Evolutionary conservation across 2,329 filamentous ascomycete species (phyloP).

Genomic region (Mariannaea elegans): DNA sequence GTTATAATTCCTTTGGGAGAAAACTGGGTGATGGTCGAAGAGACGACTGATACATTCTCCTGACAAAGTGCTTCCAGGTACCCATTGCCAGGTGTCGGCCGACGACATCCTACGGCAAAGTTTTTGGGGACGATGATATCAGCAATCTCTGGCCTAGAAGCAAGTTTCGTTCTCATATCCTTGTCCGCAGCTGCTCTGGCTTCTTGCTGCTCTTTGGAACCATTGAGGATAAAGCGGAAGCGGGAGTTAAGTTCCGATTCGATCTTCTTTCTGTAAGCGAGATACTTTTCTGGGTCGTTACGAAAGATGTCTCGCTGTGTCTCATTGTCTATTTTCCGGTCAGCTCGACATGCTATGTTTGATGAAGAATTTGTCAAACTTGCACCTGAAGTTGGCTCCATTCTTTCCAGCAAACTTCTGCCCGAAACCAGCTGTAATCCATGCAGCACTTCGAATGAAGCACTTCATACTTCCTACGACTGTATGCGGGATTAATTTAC

Average conservation of each 20-base stretch:
- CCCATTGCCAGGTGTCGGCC: conserved; percentile 20
- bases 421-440: conserved; percentile 23
- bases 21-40: not conserved
- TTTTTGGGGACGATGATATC: conserved; percentile 53
- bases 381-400: conserved; percentile 57
- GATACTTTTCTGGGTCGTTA: conserved; percentile 62
- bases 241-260: conserved; percentile 60
- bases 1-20: conserved; percentile 14
- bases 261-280: conserved; percentile 58
- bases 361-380: not conserved
- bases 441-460: conserved; percentile 25
- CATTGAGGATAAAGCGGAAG: conserved; percentile 63
- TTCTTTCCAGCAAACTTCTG: conserved; percentile 52
- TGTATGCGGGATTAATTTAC: not conserved
- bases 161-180: conserved; percentile 38
- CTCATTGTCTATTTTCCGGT: conserved; percentile 47
- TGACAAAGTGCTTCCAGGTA: conserved; percentile 21
- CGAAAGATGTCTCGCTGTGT: conserved; percentile 59
- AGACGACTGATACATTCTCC: conserved; percentile 11
- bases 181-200: conserved; percentile 13
- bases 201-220: conserved; percentile 31
- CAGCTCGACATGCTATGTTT: not conserved
- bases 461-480: conserved; percentile 20
- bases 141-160: conserved; percentile 51
- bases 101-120: conserved; percentile 24